Conservation (phyloP, 305 asterid species). For the Fraxinus nigra region DNA sequence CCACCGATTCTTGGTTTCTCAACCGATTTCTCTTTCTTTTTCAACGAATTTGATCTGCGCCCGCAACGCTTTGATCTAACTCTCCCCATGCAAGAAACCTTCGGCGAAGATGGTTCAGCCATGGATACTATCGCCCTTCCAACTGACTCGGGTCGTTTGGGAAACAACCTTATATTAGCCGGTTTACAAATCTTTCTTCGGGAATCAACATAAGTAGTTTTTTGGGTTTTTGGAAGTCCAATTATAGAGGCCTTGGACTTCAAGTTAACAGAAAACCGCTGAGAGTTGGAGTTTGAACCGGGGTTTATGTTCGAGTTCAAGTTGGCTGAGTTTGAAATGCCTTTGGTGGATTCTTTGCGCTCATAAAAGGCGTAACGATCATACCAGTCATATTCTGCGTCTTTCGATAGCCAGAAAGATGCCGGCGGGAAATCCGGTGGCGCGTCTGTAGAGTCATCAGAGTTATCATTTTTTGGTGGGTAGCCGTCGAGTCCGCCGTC, state of each 20-base stretch:
- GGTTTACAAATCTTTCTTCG: conserved; percentile 47
- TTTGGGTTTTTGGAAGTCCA: conserved; percentile 74
- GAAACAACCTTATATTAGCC: conserved; percentile 50
- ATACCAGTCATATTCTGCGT: conserved; percentile 84
- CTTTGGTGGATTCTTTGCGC: conserved; percentile 71
- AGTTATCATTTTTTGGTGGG: conserved; percentile 1
- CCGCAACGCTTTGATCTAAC: conserved; percentile 75
- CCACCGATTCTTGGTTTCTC: conserved; percentile 31
- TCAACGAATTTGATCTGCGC: conserved; percentile 47
- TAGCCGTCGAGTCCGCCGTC: conserved; percentile 18
- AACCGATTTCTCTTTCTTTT: conserved; percentile 32
- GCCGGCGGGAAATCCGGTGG: conserved; percentile 71
- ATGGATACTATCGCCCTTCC: conserved; percentile 35
- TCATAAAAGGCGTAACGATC: conserved; percentile 72
- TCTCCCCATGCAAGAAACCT: conserved; percentile 90
- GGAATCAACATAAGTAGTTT: conserved; percentile 40
- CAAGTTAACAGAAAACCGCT: conserved; percentile 38
- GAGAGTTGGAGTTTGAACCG: conserved; percentile 45
- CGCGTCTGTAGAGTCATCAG: conserved; percentile 4
- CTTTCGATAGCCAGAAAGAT: conserved; percentile 80
- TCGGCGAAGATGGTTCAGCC: conserved; percentile 81
- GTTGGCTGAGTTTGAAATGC: conserved; percentile 32
- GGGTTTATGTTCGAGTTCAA: conserved; percentile 22
- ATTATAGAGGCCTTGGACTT: conserved; percentile 55
- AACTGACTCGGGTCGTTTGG: conserved; percentile 47